Evolutionary conservation across 768 basidiomycete genomes (phyloP).

Genomic region (Tubosaeta sp.): DNA sequence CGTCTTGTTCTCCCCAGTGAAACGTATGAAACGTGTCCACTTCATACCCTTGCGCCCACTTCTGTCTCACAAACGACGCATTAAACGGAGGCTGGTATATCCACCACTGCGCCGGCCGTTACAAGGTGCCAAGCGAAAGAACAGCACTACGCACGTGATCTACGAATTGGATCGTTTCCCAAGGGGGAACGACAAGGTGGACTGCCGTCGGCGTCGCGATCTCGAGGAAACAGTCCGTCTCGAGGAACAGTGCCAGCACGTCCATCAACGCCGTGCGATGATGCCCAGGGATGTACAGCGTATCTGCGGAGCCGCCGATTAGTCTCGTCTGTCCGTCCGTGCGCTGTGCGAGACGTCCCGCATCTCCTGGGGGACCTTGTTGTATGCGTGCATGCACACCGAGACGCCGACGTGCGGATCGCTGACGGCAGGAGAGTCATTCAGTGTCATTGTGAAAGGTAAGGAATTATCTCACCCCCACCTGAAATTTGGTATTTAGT

Average conservation of each 20-base stretch:
- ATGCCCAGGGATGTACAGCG: slow-evolving; percentile 44
- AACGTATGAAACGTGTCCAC: slow-evolving; percentile 52
- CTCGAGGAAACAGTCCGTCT: slow-evolving; percentile 47
- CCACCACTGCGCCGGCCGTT: slow-evolving; percentile 38
- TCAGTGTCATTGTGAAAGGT: background rate
- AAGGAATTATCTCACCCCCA: slow-evolving; percentile 35
- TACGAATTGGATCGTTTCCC: slow-evolving; percentile 42
- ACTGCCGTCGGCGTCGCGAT: slow-evolving; percentile 45
- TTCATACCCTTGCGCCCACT: slow-evolving; percentile 44
- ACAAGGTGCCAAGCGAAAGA: background rate
- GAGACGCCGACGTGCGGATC: slow-evolving; percentile 43
- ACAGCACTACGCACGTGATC: slow-evolving; percentile 37
- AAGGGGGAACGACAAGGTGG: slow-evolving; percentile 38
- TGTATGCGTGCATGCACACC: slow-evolving; percentile 42
- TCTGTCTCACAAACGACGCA: slow-evolving; percentile 41
- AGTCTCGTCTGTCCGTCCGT: slow-evolving; percentile 34
- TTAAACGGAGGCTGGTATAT: slow-evolving; percentile 45
- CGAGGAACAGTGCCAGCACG: slow-evolving; percentile 39
- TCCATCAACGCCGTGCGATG: slow-evolving; percentile 39
- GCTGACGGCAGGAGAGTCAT: slow-evolving; percentile 13
- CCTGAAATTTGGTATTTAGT: slow-evolving; percentile 26
- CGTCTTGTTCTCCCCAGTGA: slow-evolving; percentile 42
- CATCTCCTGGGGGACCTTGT: slow-evolving; percentile 32
- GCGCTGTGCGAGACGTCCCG: slow-evolving; percentile 35
- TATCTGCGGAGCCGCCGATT: slow-evolving; percentile 47